Percentiles rank a stretch among this genome's conserved stretches.
phyloP scores from a whole-genome alignment of 1,284 basidiomycete genomes.

The Uromyces viciae-fabae region DNA sequence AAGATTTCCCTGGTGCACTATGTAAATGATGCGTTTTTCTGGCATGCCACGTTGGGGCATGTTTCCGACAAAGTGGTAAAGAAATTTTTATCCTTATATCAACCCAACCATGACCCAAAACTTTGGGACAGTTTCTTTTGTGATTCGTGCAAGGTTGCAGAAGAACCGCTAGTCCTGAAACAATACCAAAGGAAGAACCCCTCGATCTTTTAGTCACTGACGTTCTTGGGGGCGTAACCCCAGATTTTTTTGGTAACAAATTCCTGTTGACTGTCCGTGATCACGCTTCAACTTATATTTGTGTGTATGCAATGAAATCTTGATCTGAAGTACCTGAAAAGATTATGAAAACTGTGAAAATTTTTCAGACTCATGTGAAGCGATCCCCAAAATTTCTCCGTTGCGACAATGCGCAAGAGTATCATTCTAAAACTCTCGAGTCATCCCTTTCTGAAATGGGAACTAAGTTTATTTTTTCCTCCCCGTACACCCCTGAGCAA shows the following conservation, averaged over 20 bases:
- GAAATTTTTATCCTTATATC: background rate
- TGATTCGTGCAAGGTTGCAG: background rate
- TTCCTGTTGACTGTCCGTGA: background rate
- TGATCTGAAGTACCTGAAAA: background rate
- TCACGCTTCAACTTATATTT: background rate
- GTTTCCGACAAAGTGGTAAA: background rate
- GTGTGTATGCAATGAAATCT: background rate
- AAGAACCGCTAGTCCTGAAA: background rate
- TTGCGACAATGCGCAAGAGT: slow-evolving; percentile 1
- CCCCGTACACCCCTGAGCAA: slow-evolving; percentile 5
- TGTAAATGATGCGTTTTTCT: too few relatives aligned
- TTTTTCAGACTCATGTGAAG: background rate
- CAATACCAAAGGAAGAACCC: background rate
- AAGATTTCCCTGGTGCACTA: too few relatives aligned
- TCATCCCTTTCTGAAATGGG: background rate
- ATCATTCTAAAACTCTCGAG: background rate
- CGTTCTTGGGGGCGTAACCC: background rate
- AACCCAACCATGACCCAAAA: background rate
- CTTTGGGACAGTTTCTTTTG: background rate
- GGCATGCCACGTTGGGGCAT: background rate
- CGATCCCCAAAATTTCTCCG: background rate
- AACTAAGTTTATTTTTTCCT: background rate
- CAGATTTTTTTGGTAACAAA: background rate
- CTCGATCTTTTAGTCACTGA: background rate
- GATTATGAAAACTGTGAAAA: background rate